phyloP scores from a whole-genome alignment of 192 early-diverging fungal species.

The Linnemannia elongata region DNA sequence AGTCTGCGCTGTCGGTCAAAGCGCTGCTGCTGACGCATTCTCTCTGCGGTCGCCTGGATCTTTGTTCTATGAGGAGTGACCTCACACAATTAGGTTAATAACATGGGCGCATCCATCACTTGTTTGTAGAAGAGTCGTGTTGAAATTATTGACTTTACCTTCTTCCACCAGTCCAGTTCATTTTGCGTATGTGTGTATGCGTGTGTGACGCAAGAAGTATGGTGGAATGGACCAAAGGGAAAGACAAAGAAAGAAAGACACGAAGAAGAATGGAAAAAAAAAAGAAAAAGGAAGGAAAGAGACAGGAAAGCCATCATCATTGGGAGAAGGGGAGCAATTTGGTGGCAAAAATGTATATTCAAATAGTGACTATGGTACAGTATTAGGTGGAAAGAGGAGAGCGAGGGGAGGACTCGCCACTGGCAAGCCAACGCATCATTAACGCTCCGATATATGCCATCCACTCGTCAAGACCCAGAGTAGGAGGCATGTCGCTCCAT shows the following conservation, averaged over 20 bases:
- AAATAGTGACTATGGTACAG: not conserved
- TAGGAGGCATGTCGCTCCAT: conserved; percentile 56
- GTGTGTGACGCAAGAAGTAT: not conserved
- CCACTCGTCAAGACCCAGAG: conserved; percentile 52
- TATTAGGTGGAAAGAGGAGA: conserved; percentile 11
- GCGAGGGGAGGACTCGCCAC: conserved; percentile 36
- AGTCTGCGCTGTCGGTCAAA: not conserved
- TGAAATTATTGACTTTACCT: not conserved
- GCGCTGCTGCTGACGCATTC: not conserved
- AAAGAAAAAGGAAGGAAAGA: not conserved
- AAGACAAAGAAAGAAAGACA: not conserved
- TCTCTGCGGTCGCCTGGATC: not conserved
- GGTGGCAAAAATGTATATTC: conserved; percentile 1
- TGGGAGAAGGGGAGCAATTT: not conserved
- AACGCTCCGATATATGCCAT: conserved; percentile 45
- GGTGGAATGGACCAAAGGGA: not conserved
- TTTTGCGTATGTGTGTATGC: not conserved
- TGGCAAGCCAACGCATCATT: conserved; percentile 55
- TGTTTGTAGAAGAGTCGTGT: not conserved
- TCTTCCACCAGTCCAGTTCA: conserved; percentile 5
- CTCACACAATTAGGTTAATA: too few species aligned
- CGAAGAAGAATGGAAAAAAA: not conserved
- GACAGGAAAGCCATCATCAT: not conserved
- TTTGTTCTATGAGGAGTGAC: not conserved
- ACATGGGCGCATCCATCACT: too few species aligned